Base-by-base conservation (phyloP, 495 filamentous ascomycete species). In the Pseudevernia furfuracea region DNA sequence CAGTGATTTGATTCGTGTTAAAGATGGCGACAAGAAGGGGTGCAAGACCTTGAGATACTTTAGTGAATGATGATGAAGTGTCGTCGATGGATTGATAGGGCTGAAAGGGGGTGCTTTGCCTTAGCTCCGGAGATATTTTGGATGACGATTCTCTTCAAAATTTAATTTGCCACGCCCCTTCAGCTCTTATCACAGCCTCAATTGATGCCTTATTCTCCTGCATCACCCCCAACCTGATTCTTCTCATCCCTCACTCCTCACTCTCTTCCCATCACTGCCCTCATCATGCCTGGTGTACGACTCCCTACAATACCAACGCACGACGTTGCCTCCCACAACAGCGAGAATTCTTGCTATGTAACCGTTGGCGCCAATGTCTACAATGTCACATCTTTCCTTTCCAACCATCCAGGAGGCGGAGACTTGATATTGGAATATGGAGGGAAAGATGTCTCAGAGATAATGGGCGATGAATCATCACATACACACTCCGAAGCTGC, bases 391-490 rank as follows among this genome's bases (percentile, higher is more conserved):
- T 80, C 85, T 34, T 99, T 99, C 71, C 72, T 97, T 61, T 81
- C 87, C 57, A 85, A 89, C 65, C 95, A 99, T 74, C 95, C 95
- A 41, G 95, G 93, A 66, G 95, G 95, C 62, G 84, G 83, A 69
- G 90, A 97, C 64, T 74, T 97, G 64, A 86, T 99, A 62, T 80
- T 97, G 57, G 88, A 96, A 60, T 92, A 94, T 77, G 94, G 82
- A 39, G 94, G 93, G 56, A 90, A 91, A 75, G 95, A 99, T 74
- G 81, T 96, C 58, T 78, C 78, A 39, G 82, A 86, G 12, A 94
- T 97, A 64, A 81, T 99, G 78, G 84, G 86, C 67, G 92, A 99
- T 71, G 84, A 86, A 60, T 75, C 83, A 37, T 96, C 91, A 61
- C 95, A 99, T 70, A 74, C 75, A 23, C 95, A 99, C 71, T 88